Percentiles rank a stretch among this genome's conserved stretches.
Evolutionary conservation across 192 early-diverging fungal genomes (phyloP).

Genomic region (Martensiomyces pterosporus): DNA sequence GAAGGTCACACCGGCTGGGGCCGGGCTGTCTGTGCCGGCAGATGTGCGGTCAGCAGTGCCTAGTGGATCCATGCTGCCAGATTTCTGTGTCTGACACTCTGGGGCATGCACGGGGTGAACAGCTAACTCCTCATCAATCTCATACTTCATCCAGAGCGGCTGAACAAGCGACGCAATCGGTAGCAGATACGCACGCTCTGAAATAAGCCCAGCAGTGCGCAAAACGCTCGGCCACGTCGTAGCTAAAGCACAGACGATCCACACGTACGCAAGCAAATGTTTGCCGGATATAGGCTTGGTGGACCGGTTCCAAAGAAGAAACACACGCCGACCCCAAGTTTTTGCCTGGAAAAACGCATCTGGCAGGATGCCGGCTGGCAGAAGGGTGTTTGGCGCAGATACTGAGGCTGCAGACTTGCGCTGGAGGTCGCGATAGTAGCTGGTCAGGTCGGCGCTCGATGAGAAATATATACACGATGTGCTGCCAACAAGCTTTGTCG

Average conservation of each 20-base stretch:
- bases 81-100: no score
- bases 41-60: no score
- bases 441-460: conserved; percentile 40
- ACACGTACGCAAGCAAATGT: conserved; percentile 30
- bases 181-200: conserved; percentile 43
- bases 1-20: no score
- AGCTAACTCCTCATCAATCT: conserved; percentile 11
- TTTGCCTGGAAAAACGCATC: conserved; percentile 27
- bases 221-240: conserved; percentile 48
- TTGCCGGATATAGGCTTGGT: conserved; percentile 14
- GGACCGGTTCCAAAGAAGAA: conserved; percentile 15
- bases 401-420: conserved; percentile 12
- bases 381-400: conserved; percentile 6
- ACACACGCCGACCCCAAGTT: conserved; percentile 32
- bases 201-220: conserved; percentile 43
- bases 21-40: no score
- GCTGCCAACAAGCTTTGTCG: conserved; percentile 16
- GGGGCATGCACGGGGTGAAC: conserved; percentile 15
- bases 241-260: conserved; percentile 39
- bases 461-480: conserved; percentile 41
- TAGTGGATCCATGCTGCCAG: no score
- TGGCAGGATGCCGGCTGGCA: conserved; percentile 25
- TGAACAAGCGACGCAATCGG: conserved; percentile 38
- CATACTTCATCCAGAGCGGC: conserved; percentile 33
- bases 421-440: conserved; percentile 38